Percentiles rank a stretch among this genome's conserved stretches.
Conservation (phyloP, 495 filamentous ascomycete genomes). For the Penicillium mononematosum region DNA sequence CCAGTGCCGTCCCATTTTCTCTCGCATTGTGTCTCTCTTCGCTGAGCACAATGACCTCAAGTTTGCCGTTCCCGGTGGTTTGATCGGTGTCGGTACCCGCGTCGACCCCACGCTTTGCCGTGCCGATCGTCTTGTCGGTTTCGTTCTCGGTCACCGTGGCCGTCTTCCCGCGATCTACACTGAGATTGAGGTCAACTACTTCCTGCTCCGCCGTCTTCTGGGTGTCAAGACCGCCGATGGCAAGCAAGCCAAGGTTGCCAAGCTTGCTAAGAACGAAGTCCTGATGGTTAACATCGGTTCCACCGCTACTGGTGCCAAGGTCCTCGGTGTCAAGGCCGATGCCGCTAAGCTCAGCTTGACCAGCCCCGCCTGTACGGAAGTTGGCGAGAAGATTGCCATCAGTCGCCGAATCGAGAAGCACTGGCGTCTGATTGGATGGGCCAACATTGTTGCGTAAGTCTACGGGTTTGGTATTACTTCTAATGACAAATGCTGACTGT, state of each 20-base stretch:
- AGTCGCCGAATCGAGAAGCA: constrained; percentile 97
- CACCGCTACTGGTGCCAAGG: constrained; percentile 92
- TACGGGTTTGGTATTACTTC: background rate
- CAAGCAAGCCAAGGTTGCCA: constrained; percentile 98
- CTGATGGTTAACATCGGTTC: constrained; percentile 99
- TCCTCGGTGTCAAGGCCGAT: constrained; percentile 94
- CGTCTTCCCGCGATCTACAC: constrained; percentile 91
- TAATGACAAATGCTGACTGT: constrained; percentile 21
- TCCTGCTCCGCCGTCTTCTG: constrained; percentile 86
- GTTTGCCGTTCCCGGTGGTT: constrained; percentile 93
- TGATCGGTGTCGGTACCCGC: constrained; percentile 95
- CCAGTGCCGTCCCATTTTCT: constrained; percentile 95
- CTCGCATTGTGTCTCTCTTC: constrained; percentile 88
- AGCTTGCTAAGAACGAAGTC: constrained; percentile 95
- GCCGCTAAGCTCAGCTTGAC: constrained; percentile 88
- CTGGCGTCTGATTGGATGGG: constrained; percentile 98
- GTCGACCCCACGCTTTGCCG: constrained; percentile 96
- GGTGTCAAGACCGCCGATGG: constrained; percentile 98
- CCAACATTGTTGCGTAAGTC: constrained; percentile 78
- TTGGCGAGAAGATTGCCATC: constrained; percentile 96
- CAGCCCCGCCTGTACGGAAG: constrained; percentile 85
- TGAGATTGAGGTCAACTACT: constrained; percentile 98
- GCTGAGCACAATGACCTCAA: constrained; percentile 97
- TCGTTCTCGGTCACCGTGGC: constrained; percentile 93
- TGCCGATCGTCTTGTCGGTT: constrained; percentile 97